Base-by-base conservation (phyloP, 768 basidiomycete species). In the Imleria badia region DNA sequence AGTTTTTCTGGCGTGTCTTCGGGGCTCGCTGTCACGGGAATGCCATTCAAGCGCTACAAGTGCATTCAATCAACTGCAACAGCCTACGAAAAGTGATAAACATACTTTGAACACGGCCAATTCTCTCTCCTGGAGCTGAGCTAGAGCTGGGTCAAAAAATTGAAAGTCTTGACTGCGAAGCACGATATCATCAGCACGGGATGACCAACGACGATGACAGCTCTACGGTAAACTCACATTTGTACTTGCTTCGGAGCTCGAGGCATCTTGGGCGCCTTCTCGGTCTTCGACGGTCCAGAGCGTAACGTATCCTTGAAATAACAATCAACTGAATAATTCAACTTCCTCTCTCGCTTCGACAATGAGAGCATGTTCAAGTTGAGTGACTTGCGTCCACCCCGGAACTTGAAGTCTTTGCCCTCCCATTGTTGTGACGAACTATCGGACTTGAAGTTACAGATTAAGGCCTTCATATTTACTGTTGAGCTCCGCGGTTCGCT, bases 261-360 rank as follows among this genome's bases (percentile, higher is more conserved):
- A 3, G 92, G 87, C 20, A 91, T 68, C 65, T 93, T 94, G 3
- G 90, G 86, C 12, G 81, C 85, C 68, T 94, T 96, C 55, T 91
- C 88, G 26, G 76, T 74, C 71, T 94, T 93, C 19, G 85, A 84
- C 1, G 88, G 83, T 0, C 89, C 89, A 10, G 83, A 84, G 14
- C 91, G 86, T 63, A 98, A 77, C 0, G 89, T 87, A 66, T 95
- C 93, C 71, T 94, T 91, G 81, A 95, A 97, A 72, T 99, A 99
- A 46, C 82, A 86, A 65, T 98, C 94, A 34, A 98, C 90, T 0
- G 92, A 94, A 71, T 97, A 98, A 65, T 95, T 96, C 31, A 85
- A 82, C 73, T 95, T 94, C 56, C 96, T 84, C 70, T 95, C 94
- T 5, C 96, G 85, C 75, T 98, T 98, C 36, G 91, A 92, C n/a